Base-by-base conservation (phyloP, 23 red algal species). In the Gracilariopsis chorda region DNA sequence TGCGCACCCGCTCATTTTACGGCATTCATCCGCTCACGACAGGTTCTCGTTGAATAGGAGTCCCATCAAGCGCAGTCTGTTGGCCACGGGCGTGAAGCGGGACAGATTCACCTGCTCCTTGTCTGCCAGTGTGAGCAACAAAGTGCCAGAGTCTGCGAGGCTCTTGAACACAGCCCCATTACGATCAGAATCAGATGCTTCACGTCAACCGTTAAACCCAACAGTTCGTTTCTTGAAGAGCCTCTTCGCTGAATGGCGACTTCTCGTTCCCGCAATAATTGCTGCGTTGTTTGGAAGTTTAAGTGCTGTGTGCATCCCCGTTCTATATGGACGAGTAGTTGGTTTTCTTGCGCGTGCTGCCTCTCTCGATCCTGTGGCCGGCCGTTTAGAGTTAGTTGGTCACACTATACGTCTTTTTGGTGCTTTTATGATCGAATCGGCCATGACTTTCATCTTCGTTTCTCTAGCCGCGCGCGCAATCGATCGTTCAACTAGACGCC, bases 261-360 rank as follows among this genome's bases (percentile, higher is more conserved):
- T 84, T 36, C 80, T 84, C 9, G 36, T 84, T 56, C 85, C 85
- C 11, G 85, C 85, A 13, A 25, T 89, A 78, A 33, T 73, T n/a
- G 68, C 69, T 24, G 85, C 85, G 3, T 16, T 89, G 14, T 1
- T 65, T 37, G 85, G 20, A 23, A 89, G 85, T 48, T 21, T 76
- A 24, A 77, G 85, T 47, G 65, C 85, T 14, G 30, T 89, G n/a
- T 53, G 11, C 32, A 43, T 68, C 51, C 82, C 82, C 25, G 29
- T 86, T 23, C 7, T 86, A 14, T 71, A 68, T 27, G 72, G 85
- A 28, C 47, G 51, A 78, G 65, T 58, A 11, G 53, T 65, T 12
- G 46, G 44, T 17, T 51, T 89, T 29, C 43, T 77, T 21, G 48
- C 85, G 21, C 69, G 56, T 23, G 58, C 69, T 1, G 69, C n/a